Evolutionary conservation across 352 stramenopile species (phyloP).

Genomic region (Globisporangium recalcitrans): DNA sequence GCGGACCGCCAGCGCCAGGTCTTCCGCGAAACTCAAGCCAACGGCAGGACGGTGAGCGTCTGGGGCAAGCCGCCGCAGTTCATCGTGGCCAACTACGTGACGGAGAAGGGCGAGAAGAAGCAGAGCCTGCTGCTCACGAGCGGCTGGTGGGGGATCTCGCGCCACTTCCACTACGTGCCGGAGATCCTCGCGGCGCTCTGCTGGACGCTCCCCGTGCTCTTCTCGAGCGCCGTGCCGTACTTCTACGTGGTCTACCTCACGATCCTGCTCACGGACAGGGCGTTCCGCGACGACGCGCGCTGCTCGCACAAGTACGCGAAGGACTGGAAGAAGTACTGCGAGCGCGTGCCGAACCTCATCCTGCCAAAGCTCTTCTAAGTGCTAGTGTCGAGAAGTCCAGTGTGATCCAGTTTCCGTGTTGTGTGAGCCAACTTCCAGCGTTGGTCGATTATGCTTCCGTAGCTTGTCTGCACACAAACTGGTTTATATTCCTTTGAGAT

Average conservation of each 20-base stretch:
- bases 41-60: slow-evolving; percentile 57
- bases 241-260: slow-evolving; percentile 91
- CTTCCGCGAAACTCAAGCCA: slow-evolving; percentile 86
- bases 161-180: slow-evolving; percentile 95
- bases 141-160: slow-evolving; percentile 92
- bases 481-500: neutral
- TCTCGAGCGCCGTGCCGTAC: slow-evolving; percentile 66
- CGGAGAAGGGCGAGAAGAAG: slow-evolving; percentile 82
- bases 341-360: slow-evolving; percentile 85
- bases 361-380: slow-evolving; percentile 60
- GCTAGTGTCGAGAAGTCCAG: too few relatives aligned
- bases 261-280: slow-evolving; percentile 92
- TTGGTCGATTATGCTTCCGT: too few relatives aligned
- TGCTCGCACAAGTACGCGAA: slow-evolving; percentile 95
- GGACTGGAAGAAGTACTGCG: slow-evolving; percentile 93
- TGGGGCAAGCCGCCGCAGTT: slow-evolving; percentile 90
- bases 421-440: too few relatives aligned
- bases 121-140: slow-evolving; percentile 88
- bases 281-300: slow-evolving; percentile 92
- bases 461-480: neutral
- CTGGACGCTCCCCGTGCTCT: slow-evolving; percentile 67
- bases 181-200: slow-evolving; percentile 86
- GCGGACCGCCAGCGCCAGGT: slow-evolving; percentile 91
- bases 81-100: slow-evolving; percentile 93
- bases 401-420: neutral